These are phyloP conservation scores for Corymbia citriodora DNA, from an alignment of 441 rosid genomes.

Conservation along the genomic window DNA sequence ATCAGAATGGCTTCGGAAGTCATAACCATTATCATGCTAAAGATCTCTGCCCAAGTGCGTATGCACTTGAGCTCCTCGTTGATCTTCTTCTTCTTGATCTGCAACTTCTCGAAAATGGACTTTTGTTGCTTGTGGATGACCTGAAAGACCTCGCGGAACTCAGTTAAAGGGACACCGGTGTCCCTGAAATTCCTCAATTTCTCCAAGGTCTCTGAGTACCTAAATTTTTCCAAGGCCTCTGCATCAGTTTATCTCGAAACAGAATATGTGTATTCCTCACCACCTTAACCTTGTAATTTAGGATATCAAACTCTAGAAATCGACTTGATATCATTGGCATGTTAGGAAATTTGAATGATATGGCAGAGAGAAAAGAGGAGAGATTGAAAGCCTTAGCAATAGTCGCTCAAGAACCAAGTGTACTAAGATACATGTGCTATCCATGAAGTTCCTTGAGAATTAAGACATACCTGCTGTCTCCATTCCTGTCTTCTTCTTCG, in stretches of 20 bases:
- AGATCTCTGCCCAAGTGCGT: constrained; percentile 72
- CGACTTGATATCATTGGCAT: background rate
- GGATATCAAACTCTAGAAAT: background rate
- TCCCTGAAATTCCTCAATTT: constrained; percentile 79
- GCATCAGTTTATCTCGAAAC: background rate
- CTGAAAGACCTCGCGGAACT: constrained; percentile 59
- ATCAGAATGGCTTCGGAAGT: background rate
- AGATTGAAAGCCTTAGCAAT: background rate
- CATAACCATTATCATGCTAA: constrained; percentile 54
- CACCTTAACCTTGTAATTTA: background rate
- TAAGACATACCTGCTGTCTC: background rate
- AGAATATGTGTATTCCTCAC: background rate
- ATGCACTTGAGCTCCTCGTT: constrained; percentile 62
- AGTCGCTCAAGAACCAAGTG: background rate
- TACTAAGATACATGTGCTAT: background rate
- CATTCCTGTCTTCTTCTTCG: background rate
- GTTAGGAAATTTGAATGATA: background rate
- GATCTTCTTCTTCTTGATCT: constrained; percentile 52
- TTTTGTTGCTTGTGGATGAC: constrained; percentile 62
- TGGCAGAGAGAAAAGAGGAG: background rate
- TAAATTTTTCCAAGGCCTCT: background rate
- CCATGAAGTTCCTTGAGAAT: background rate
- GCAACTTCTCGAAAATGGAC: constrained; percentile 62
- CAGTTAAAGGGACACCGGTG: constrained; percentile 64
- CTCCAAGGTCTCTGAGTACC: constrained; percentile 47